Percentiles rank a stretch among this genome's conserved stretches.
phyloP scores from a whole-genome alignment of 495 filamentous ascomycete genomes.

The Aspergillus hancockii region DNA sequence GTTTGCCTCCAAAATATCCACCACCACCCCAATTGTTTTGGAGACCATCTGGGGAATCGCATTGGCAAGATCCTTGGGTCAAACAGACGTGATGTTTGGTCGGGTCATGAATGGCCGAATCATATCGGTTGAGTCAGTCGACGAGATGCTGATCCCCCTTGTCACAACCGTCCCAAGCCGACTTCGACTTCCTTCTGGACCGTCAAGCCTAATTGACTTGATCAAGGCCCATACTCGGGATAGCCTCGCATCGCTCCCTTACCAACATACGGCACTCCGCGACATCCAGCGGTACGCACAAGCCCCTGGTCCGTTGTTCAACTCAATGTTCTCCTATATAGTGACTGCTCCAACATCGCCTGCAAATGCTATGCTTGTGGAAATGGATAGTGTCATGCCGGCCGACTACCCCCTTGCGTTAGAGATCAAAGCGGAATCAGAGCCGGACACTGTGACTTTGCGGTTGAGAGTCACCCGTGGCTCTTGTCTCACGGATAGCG shows the following conservation, averaged over 20 bases:
- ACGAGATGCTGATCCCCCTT: constrained; percentile 72
- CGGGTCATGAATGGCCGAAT: constrained; percentile 28
- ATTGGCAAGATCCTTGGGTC: constrained; percentile 8
- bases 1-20: constrained; percentile 9
- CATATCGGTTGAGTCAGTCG: constrained; percentile 49
- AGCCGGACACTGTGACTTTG: constrained; percentile 20
- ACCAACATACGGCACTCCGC: constrained; percentile 27
- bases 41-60: constrained; percentile 15
- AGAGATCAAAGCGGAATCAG: constrained; percentile 24
- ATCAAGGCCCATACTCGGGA: background rate
- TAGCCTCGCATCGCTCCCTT: background rate
- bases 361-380: constrained; percentile 13
- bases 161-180: constrained; percentile 77
- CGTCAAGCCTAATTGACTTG: background rate
- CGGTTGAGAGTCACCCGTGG: constrained; percentile 13
- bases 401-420: constrained; percentile 28
- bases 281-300: constrained; percentile 26
- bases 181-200: constrained; percentile 9
- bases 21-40: constrained; percentile 11
- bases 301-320: constrained; percentile 23
- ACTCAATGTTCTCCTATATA: constrained; percentile 16
- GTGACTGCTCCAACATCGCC: background rate
- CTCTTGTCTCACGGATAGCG: background rate
- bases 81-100: constrained; percentile 45
- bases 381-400: constrained; percentile 25